Conservation (phyloP, 768 basidiomycete species). For the Tubosaeta brunneosetosa region DNA sequence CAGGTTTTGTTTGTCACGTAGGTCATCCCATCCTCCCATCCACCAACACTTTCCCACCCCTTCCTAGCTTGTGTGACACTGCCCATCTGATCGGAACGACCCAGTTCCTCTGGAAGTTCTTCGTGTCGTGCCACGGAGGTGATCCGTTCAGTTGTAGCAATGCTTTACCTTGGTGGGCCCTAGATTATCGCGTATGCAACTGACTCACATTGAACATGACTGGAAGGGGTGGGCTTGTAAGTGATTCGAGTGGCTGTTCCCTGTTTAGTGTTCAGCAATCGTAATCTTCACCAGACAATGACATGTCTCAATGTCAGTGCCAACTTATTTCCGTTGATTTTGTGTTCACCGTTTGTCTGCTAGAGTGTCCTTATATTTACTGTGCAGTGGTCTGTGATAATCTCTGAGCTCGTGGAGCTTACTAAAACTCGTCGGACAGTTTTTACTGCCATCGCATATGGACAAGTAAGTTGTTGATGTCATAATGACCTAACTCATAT, state of each 20-base stretch:
- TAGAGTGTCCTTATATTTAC: not conserved
- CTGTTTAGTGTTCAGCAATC: not conserved
- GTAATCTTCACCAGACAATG: not conserved
- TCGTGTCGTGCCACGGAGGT: constrained; percentile 1
- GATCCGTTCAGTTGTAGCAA: not conserved
- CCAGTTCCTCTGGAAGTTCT: constrained; percentile 7
- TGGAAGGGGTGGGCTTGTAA: constrained; percentile 11
- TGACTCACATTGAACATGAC: not conserved
- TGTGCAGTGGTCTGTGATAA: constrained; percentile 8
- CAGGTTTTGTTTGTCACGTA: not conserved
- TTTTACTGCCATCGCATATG: constrained; percentile 13
- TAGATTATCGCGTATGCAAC: not conserved
- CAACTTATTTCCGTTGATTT: not conserved
- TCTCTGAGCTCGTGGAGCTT: not conserved
- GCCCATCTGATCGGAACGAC: constrained; percentile 1
- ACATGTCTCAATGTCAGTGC: constrained; percentile 2
- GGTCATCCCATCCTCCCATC: not conserved
- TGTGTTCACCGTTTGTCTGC: not conserved
- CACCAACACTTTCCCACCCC: no score
- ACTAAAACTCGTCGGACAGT: not conserved
- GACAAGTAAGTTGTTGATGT: constrained; percentile 4
- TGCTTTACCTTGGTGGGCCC: constrained; percentile 4
- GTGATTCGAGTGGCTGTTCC: not conserved
- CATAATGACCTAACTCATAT: not conserved
- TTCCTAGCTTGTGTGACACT: constrained; percentile 4